Evolutionary conservation across 495 filamentous ascomycete species (phyloP).

Genomic region (Evansstolkia leycettana): DNA sequence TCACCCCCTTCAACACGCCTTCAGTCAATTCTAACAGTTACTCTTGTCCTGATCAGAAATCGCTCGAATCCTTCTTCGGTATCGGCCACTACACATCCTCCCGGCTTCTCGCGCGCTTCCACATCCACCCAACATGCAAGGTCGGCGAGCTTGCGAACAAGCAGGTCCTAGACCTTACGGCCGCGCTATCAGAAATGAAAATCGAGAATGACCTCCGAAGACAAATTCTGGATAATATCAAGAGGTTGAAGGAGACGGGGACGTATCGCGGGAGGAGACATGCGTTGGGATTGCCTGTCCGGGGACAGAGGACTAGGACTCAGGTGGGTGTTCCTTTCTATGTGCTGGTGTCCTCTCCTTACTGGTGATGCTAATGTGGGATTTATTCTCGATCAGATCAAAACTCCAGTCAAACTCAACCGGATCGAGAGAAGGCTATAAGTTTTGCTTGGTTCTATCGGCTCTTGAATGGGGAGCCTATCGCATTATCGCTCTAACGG

Average conservation of each 20-base stretch:
- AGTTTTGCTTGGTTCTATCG: conserved; percentile 6
- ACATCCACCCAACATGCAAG: conserved; percentile 70
- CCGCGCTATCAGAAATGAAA: conserved; percentile 79
- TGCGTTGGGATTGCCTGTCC: conserved; percentile 75
- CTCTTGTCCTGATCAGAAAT: no score
- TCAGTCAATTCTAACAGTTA: conserved; percentile 5
- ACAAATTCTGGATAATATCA: conserved; percentile 71
- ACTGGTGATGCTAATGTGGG: conserved; percentile 4
- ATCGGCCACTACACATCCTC: conserved; percentile 59
- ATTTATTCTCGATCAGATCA: conserved; percentile 41
- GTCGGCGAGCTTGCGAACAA: conserved; percentile 58
- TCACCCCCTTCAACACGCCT: no score
- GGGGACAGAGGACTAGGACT: conserved; percentile 75
- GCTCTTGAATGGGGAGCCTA: neutral
- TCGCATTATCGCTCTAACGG: conserved; percentile 1
- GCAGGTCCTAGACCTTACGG: conserved; percentile 66
- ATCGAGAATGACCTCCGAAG: conserved; percentile 82
- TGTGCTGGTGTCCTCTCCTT: conserved; percentile 5
- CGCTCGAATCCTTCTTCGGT: conserved; percentile 81
- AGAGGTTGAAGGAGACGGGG: conserved; percentile 78
- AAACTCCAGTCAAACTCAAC: conserved; percentile 70
- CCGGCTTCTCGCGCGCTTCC: conserved; percentile 72
- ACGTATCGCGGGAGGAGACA: conserved; percentile 82
- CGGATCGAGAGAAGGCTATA: conserved; percentile 52
- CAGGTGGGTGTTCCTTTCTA: conserved; percentile 49